Evolutionary conservation across 768 basidiomycete genomes (phyloP).

Genomic region (Pleurotus tuoliensis): DNA sequence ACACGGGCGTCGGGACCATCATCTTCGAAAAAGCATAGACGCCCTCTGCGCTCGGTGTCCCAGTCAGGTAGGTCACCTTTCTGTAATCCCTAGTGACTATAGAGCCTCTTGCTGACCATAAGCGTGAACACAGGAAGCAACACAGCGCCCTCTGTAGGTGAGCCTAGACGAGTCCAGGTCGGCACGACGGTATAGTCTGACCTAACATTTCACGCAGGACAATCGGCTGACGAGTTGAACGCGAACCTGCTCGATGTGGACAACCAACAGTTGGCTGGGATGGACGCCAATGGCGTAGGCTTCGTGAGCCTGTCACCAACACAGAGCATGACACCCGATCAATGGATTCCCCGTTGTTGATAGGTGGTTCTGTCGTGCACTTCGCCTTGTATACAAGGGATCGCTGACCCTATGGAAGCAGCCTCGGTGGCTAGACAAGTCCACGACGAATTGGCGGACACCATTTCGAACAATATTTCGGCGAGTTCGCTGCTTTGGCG

Average conservation of each 20-base stretch:
- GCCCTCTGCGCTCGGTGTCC: slow-evolving; percentile 25
- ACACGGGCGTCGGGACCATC: slow-evolving; percentile 33
- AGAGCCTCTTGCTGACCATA: background rate
- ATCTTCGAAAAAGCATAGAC: slow-evolving; percentile 39
- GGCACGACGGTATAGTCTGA: too few relatives aligned
- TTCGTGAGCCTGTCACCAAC: slow-evolving; percentile 21
- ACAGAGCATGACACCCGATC: background rate
- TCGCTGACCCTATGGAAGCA: slow-evolving; percentile 28
- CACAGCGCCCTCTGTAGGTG: slow-evolving; percentile 29
- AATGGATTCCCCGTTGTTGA: too few relatives aligned
- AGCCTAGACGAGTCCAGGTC: background rate
- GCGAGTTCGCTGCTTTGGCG: slow-evolving; percentile 36
- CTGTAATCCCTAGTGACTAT: background rate
- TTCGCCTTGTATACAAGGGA: slow-evolving; percentile 33
- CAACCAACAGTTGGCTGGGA: slow-evolving; percentile 29
- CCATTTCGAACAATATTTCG: slow-evolving; percentile 38
- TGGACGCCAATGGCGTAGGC: slow-evolving; percentile 34
- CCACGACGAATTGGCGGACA: slow-evolving; percentile 32
- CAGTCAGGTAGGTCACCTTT: slow-evolving; percentile 20
- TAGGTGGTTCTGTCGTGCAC: slow-evolving; percentile 40
- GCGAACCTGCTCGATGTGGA: slow-evolving; percentile 35
- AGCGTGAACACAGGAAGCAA: background rate
- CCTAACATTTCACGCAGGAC: slow-evolving; percentile 15
- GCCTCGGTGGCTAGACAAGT: slow-evolving; percentile 29
- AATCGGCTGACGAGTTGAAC: slow-evolving; percentile 24